Evolutionary conservation across 805 yeast genomes (phyloP), one percentile per base, ranked within the genome.

Genomic region (Yueomyces sp.): DNA sequence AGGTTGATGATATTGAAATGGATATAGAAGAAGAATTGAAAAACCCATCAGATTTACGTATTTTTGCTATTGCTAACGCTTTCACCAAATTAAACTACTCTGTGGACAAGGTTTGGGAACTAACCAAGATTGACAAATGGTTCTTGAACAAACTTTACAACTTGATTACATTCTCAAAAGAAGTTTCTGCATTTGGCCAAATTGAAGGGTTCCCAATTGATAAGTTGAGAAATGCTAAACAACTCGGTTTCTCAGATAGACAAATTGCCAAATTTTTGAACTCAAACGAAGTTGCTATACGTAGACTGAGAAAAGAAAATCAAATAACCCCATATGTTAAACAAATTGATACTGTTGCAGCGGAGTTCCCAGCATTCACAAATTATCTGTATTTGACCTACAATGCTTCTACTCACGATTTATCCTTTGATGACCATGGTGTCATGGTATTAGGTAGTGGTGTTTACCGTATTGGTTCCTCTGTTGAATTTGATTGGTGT

Each of bases 401-500:
- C 70, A 88, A 85, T 59, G 97, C 95, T 40, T 87, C 84, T 53
- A 67, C 82, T 34, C 81, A 83, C 52, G 98, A 90, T 66, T 77
- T 92, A 47, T 62, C 70, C n/a, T 92, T 90, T 59, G 79, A 87
- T 52, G 96, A 90, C 51, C 79, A 87, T 51, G 96, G 96, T 64
- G 81, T 84, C 42, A 85, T 90, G 84, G 98, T 90, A 38, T 72
- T 90, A 47, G 97, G 97, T 52, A 87, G 96, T 4, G 98, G 98
- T 74, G 98, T 92, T 39, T 90, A 90, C 75, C 80, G 98, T 70
- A 90, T 90, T 62, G 98, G 98, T 56, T 92, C 97, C 4, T 90
- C 97, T 31, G 98, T 90, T 49, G 98, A 90, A 68, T 90, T 90
- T 62, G 98, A 90, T 69, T 90, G 97, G 96, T 90, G 98, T 78